Conservation (phyloP, 148 eudicot species). For the Limonium bicolor region DNA sequence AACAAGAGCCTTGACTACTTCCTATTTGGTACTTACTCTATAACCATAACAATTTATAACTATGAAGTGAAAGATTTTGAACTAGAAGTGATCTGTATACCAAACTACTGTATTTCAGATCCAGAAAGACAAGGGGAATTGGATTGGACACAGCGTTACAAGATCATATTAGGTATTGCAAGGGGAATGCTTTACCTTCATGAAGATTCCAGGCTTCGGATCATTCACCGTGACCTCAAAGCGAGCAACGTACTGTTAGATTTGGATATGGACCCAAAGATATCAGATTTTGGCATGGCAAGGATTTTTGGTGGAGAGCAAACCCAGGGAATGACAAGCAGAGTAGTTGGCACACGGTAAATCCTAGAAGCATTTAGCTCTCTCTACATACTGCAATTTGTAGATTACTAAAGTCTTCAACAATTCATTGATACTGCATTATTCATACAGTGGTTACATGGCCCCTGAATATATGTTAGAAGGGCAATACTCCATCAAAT, state of each 20-base stretch:
- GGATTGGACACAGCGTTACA: slow-evolving; percentile 11
- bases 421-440: neutral
- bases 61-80: neutral
- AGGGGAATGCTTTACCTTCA: slow-evolving; percentile 16
- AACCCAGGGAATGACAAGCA: slow-evolving; percentile 8
- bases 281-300: slow-evolving; percentile 14
- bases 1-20: slow-evolving; percentile 16
- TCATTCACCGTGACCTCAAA: slow-evolving; percentile 14
- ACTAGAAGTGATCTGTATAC: neutral
- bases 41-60: neutral
- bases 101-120: neutral
- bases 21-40: slow-evolving; percentile 9
- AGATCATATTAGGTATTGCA: slow-evolving; percentile 11
- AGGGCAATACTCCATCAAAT: slow-evolving; percentile 22
- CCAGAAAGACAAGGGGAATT: neutral
- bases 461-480: slow-evolving; percentile 24
- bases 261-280: slow-evolving; percentile 8
- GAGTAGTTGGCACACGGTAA: slow-evolving; percentile 7
- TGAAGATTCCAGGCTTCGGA: slow-evolving; percentile 7
- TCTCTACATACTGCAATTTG: neutral
- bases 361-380: neutral
- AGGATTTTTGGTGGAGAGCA: slow-evolving; percentile 12
- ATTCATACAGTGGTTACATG: slow-evolving; percentile 28
- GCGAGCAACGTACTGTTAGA: slow-evolving; percentile 8
- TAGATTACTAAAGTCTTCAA: neutral